Evolutionary conservation across 805 yeast species (phyloP).

Genomic region (Candida namnaoensis): DNA sequence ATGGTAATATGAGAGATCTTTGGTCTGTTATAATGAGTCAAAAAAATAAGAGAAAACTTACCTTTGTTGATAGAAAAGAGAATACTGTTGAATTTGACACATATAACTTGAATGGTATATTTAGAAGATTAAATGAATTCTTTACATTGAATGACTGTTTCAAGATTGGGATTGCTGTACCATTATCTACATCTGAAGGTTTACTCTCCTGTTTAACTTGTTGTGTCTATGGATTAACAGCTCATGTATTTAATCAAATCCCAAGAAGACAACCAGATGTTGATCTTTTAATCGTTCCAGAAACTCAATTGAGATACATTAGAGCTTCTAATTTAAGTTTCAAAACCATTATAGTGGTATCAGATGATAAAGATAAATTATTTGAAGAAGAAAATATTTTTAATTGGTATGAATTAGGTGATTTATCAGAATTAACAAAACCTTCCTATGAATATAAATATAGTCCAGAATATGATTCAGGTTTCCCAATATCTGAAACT

Average conservation of each 20-base stretch:
- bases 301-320: slow-evolving; percentile 13
- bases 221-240: slow-evolving; percentile 30
- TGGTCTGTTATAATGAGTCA: slow-evolving; percentile 47
- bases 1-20: slow-evolving; percentile 68
- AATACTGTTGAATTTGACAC: slow-evolving; percentile 4
- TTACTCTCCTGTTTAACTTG: slow-evolving; percentile 34
- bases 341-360: slow-evolving; percentile 23
- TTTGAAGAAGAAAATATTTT: slow-evolving; percentile 5
- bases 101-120: slow-evolving; percentile 21
- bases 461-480: slow-evolving; percentile 18
- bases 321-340: slow-evolving; percentile 18
- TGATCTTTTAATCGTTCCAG: slow-evolving; percentile 23
- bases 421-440: slow-evolving; percentile 3
- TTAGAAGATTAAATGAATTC: slow-evolving; percentile 15
- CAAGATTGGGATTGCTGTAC: slow-evolving; percentile 20
- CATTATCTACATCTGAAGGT: slow-evolving; percentile 22
- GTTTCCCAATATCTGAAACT: slow-evolving; percentile 25
- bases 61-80: slow-evolving; percentile 17
- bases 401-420: slow-evolving; percentile 18
- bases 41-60: slow-evolving; percentile 10
- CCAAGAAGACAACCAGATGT: slow-evolving; percentile 18
- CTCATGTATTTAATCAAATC: slow-evolving; percentile 29
- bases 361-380: slow-evolving; percentile 5
- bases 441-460: slow-evolving; percentile 18
- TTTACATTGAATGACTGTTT: slow-evolving; percentile 8